A percentile compares a stretch with the other conserved stretches of the same genome.
Evolutionary conservation across 768 basidiomycete genomes (phyloP).

Genomic region (Psilocybe azurescens): DNA sequence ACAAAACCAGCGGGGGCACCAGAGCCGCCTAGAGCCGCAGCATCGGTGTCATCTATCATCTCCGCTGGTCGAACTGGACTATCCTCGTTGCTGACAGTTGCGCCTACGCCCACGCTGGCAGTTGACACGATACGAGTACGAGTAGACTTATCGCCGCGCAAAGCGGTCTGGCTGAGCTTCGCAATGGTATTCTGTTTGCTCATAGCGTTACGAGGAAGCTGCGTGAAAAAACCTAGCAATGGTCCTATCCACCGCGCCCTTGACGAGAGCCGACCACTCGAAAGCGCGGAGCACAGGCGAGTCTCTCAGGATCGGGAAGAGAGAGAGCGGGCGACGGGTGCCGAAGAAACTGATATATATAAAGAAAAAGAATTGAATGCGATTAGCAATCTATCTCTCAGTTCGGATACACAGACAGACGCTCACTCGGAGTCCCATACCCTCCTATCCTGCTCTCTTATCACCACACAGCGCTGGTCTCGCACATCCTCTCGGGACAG

Average conservation of each 20-base stretch:
- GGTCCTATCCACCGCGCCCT: constrained; percentile 53
- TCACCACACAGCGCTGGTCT: constrained; percentile 28
- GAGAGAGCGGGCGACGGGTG: constrained; percentile 38
- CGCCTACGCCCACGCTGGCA: no score
- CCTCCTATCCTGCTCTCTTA: constrained; percentile 48
- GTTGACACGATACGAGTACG: no score
- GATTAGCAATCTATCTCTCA: no score
- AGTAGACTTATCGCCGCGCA: no score
- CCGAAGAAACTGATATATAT: constrained; percentile 47
- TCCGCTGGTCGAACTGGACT: no score
- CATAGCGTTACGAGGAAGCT: no score
- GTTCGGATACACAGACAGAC: background rate
- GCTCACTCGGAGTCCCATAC: constrained; percentile 58
- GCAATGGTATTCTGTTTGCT: no score
- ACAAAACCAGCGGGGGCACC: no score
- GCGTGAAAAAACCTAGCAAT: constrained; percentile 41
- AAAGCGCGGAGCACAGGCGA: constrained; percentile 59
- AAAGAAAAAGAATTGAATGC: background rate
- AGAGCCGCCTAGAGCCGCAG: no score
- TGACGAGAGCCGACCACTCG: constrained; percentile 58
- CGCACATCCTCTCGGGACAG: constrained; percentile 35
- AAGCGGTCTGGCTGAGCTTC: no score
- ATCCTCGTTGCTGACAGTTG: no score
- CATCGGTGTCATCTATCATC: no score
- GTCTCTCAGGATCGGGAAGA: constrained; percentile 46